phyloP scores from a whole-genome alignment of 257 asterid species.

The Cruciata laevipes region DNA sequence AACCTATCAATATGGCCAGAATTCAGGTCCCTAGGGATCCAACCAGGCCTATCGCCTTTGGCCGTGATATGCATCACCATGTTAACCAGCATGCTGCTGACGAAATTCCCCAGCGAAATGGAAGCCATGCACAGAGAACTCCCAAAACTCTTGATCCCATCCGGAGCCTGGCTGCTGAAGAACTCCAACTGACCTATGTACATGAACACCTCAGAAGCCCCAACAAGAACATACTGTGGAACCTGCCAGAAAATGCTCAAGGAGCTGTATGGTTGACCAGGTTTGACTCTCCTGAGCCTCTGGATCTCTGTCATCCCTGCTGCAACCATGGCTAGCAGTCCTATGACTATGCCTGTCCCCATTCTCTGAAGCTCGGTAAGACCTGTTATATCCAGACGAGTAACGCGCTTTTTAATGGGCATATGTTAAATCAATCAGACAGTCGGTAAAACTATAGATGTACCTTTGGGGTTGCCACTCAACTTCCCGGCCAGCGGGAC shows the following conservation, averaged over 20 bases:
- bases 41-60: slow-evolving; percentile 34
- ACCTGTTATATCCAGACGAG: slow-evolving; percentile 1
- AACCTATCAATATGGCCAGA: slow-evolving; percentile 55
- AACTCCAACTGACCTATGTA: slow-evolving; percentile 72
- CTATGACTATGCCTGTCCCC: slow-evolving; percentile 72
- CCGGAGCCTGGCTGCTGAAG: slow-evolving; percentile 74
- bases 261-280: slow-evolving; percentile 26
- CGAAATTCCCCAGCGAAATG: slow-evolving; percentile 64
- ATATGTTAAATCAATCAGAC: neutral
- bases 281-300: slow-evolving; percentile 33
- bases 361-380: slow-evolving; percentile 72
- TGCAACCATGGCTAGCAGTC: slow-evolving; percentile 58
- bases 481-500: slow-evolving; percentile 40
- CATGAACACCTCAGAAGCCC: slow-evolving; percentile 87
- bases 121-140: slow-evolving; percentile 83
- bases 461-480: slow-evolving; percentile 41
- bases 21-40: slow-evolving; percentile 65
- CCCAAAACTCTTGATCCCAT: slow-evolving; percentile 73
- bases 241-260: slow-evolving; percentile 66
- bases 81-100: slow-evolving; percentile 54
- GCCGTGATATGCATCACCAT: slow-evolving; percentile 55
- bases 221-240: slow-evolving; percentile 65
- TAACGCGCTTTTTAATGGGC: neutral
- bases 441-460: neutral
- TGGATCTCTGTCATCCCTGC: slow-evolving; percentile 48